Evolutionary conservation across 768 basidiomycete species (phyloP), one percentile per base, ranked within the genome.

Genomic region (Mycena filopes): DNA sequence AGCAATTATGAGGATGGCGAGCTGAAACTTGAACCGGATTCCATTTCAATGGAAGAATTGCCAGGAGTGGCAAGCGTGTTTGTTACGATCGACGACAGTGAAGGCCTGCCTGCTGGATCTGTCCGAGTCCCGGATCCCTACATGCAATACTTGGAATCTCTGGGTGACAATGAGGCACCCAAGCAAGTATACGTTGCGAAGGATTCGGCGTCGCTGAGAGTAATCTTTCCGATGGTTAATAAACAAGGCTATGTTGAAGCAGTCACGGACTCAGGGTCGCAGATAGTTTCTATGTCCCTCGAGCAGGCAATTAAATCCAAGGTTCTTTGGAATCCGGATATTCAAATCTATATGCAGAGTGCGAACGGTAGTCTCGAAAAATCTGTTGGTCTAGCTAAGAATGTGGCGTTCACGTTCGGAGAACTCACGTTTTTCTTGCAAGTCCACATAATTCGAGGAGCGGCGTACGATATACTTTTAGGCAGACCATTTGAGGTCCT

Each of bases 401-500:
- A n/a, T n/a, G n/a, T n/a, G n/a, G n/a, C n/a, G n/a, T n/a, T n/a
- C n/a, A n/a, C n/a, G n/a, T n/a, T 47, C 2, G 74, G 69, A 1
- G 60, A 63, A 2, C 54, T 77, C 0, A 70, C 63, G 0, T 31
- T 75, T 1, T 75, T 69, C 28, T n/a, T 78, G 7, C 77, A 78
- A 63, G 69, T 75, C 1, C 77, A 78, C 41, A 63, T 77, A 4
- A 67, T 78, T 3, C 25, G 58, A n/a, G 60, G 55, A 1, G 67
- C 71, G 0, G 69, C 76, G 0, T 78, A 78, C 45, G 64, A 67
- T 4, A 66, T 77, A 4, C 40, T 78, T 2, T 38, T 78, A 2
- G 76, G 76, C 4, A 38, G 76, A 25, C 76, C 77, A 0, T 77
- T 79, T 56, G 72, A 76, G 51, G 64, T 71, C 0, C n/a, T 77